A percentile compares a stretch with the other conserved stretches of the same genome.
Evolutionary conservation across 345 rosid species (phyloP).

Genomic region (Eutrema japonicum): DNA sequence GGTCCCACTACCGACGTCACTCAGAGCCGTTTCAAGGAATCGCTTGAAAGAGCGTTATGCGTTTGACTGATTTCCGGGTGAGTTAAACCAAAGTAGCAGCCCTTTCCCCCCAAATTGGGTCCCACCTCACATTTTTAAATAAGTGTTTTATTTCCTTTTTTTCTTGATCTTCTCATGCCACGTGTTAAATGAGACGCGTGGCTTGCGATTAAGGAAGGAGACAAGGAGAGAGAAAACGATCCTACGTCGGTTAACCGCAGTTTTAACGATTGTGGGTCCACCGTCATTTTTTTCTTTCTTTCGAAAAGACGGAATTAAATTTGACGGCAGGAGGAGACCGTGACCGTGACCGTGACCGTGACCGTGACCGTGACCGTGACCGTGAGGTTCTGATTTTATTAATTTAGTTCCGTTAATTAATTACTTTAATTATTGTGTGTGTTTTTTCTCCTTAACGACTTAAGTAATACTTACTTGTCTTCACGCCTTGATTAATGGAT

Average conservation of each 20-base stretch:
- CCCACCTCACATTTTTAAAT: constrained; percentile 9
- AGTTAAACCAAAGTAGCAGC: constrained; percentile 30
- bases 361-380: constrained; percentile 26
- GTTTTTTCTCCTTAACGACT: not conserved
- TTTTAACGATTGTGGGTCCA: constrained; percentile 31
- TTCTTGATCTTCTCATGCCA: constrained; percentile 12
- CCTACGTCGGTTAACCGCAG: constrained; percentile 32
- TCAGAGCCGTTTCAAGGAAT: constrained; percentile 20
- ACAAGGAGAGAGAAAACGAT: not conserved
- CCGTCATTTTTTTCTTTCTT: constrained; percentile 13
- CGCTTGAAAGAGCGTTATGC: constrained; percentile 30
- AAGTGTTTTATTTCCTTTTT: no score
- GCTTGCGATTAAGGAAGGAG: not conserved
- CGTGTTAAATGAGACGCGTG: constrained; percentile 12
- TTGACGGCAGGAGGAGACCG: constrained; percentile 39
- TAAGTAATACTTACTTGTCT: constrained; percentile 30
- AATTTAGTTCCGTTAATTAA: not conserved
- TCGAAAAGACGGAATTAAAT: constrained; percentile 14
- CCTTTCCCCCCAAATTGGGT: constrained; percentile 4
- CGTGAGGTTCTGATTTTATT: constrained; percentile 4
- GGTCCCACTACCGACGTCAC: constrained; percentile 36
- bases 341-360: constrained; percentile 24
- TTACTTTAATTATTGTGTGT: constrained; percentile 3
- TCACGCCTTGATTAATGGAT: constrained; percentile 38
- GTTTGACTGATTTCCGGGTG: constrained; percentile 15